These are phyloP conservation scores for Trichoderma harzianum DNA, from an alignment of 2,329 filamentous ascomycete species.

Conservation along the genomic window DNA sequence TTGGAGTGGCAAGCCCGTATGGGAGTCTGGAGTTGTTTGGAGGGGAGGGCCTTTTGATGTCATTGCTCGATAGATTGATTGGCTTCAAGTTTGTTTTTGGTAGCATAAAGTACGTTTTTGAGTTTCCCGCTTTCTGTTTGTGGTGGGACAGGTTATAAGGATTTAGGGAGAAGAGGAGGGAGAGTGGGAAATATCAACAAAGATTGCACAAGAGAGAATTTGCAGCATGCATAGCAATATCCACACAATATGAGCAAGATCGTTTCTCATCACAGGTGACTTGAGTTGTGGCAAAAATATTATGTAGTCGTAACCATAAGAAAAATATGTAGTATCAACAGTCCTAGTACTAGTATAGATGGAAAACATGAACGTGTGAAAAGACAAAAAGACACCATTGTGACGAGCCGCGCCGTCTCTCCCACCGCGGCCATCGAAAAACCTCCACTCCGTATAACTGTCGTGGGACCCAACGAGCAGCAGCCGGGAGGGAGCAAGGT, in stretches of 20 bases:
- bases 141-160: not conserved
- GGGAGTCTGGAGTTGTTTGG: constrained; percentile 9
- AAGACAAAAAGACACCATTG: constrained; percentile 1
- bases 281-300: not conserved
- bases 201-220: not conserved
- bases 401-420: constrained; percentile 57
- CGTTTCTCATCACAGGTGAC: not conserved
- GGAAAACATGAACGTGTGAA: constrained; percentile 18
- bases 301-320: constrained; percentile 26
- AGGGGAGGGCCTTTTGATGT: not conserved
- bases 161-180: not conserved
- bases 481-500: not conserved
- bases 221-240: constrained; percentile 17
- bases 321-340: constrained; percentile 12
- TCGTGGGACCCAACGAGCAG: constrained; percentile 39
- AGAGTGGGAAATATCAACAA: not conserved
- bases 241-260: not conserved
- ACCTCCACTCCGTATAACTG: constrained; percentile 42
- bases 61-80: not conserved
- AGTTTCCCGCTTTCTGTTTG: not conserved
- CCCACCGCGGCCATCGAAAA: constrained; percentile 49
- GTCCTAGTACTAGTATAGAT: not conserved
- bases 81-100: not conserved
- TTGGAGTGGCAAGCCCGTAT: not conserved
- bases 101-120: constrained; percentile 7